These are phyloP conservation scores for Schizopora paradoxa DNA, from an alignment of 1,284 basidiomycete genomes.

Conservation along the genomic window DNA sequence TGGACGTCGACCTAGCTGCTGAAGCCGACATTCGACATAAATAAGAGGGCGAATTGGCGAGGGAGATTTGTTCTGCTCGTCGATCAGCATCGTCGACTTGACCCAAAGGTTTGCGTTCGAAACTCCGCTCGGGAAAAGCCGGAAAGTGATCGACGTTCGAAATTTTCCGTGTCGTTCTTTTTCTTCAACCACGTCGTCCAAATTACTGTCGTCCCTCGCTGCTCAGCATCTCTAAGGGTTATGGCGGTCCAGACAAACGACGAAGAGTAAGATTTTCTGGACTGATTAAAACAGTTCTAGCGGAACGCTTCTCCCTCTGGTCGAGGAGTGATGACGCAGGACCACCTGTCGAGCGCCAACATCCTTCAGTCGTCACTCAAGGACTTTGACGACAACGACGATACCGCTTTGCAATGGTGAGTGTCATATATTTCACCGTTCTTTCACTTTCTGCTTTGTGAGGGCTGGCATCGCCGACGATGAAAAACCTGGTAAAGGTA, in stretches of 20 bases:
- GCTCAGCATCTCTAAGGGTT: slow-evolving; percentile 41
- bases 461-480: slow-evolving; percentile 43
- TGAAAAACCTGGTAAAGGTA: slow-evolving; percentile 84
- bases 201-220: slow-evolving; percentile 72
- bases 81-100: no score
- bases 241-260: slow-evolving; percentile 85
- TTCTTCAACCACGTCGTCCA: slow-evolving; percentile 46
- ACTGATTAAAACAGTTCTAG: slow-evolving; percentile 84
- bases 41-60: no score
- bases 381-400: neutral
- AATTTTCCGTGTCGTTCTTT: neutral
- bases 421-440: slow-evolving; percentile 31
- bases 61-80: no score
- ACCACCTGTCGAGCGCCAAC: slow-evolving; percentile 80
- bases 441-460: slow-evolving; percentile 19
- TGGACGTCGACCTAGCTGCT: no score
- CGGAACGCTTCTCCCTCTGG: slow-evolving; percentile 81
- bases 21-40: no score
- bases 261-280: slow-evolving; percentile 52
- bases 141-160: neutral
- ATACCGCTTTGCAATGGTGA: slow-evolving; percentile 18
- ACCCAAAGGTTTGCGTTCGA: no score
- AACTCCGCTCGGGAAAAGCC: no score
- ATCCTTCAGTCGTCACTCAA: slow-evolving; percentile 27
- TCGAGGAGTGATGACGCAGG: slow-evolving; percentile 82